Base-by-base conservation (phyloP, 2,329 filamentous ascomycete species). In the Colletotrichum melonis region DNA sequence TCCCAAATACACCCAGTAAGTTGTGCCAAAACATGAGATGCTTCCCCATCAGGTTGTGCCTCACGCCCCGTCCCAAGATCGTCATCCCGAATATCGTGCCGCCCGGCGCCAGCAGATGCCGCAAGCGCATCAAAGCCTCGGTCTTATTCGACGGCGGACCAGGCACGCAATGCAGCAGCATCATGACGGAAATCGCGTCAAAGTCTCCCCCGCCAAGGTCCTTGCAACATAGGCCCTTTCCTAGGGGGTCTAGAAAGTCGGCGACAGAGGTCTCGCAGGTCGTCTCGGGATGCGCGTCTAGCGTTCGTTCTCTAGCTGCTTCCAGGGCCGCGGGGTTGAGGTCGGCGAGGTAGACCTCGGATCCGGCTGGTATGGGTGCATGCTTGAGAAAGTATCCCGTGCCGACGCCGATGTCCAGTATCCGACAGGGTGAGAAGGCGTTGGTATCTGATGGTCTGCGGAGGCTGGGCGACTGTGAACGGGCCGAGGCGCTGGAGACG, bases 381-480 rank as follows among this genome's bases (percentile, higher is more conserved):
- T 65, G 63, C 28, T 56, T 28, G 16, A 65, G 81, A 49, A 82
- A 84, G 73, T 79, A 85, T 3, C 82, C 82, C 1, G 80, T 81
- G 1, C 80, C 83, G 14, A 84, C 82, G 57, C 83, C 83, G 19
- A 83, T 77, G 72, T 85, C 82, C 8, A 85, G 78, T 66, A 84
- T 83, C n/a, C 76, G 74, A 3, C 30, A 65, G 4, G 63, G 16
- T 4, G 69, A 59, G 6, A 16, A 11, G 3, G 16, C n/a, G 11
- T 35, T 35, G 38, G 16, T 16, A 28, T 16, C n/a, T 16, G 22
- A 9, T 58, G 22, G 16, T 22, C 22, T 8, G 46, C 12, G 1
- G 1, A 9, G 16, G 8, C 71, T 35, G 14, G 80, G 78, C 62
- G 83, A 78, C 76, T 72, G 54, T 65, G 70, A 76, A 80, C 83